Conservation (phyloP, 495 filamentous ascomycete genomes). For the Jackrogersella multiformis region DNA sequence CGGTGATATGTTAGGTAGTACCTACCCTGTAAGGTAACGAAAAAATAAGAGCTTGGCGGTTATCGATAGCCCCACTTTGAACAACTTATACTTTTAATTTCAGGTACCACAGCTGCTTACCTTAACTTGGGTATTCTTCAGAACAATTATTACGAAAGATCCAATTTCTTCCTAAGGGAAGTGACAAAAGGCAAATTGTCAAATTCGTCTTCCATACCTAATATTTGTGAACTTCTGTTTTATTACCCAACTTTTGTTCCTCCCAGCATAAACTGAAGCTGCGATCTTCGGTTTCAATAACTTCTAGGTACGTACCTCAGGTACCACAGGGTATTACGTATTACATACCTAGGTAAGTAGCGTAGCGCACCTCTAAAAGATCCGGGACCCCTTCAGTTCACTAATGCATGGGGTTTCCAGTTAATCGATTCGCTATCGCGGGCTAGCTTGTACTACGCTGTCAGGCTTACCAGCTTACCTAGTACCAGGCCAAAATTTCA, state of each 20-base stretch:
- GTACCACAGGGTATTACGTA: constrained; percentile 39
- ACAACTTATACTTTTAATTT: constrained; percentile 19
- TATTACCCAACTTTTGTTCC: no score
- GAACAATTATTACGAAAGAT: not conserved
- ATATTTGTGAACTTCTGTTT: no score
- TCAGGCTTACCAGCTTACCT: constrained; percentile 40
- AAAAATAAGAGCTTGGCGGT: constrained; percentile 21
- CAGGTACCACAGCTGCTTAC: constrained; percentile 26
- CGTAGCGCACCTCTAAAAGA: constrained; percentile 34
- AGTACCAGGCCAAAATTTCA: constrained; percentile 40
- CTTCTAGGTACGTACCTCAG: constrained; percentile 16
- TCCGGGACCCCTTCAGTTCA: constrained; percentile 33
- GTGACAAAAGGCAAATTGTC: no score
- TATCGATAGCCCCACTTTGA: constrained; percentile 33
- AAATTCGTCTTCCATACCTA: no score
- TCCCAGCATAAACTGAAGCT: not conserved
- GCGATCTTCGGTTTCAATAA: not conserved
- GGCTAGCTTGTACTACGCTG: constrained; percentile 29
- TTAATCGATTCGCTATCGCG: constrained; percentile 32
- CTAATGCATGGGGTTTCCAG: constrained; percentile 39
- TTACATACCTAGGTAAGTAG: no score
- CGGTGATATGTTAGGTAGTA: not conserved
- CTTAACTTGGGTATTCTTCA: not conserved
- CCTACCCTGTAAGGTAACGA: not conserved
- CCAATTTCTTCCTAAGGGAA: no score